Conservation (phyloP, 2,329 filamentous ascomycete genomes). For the Fusarium stilboides region DNA sequence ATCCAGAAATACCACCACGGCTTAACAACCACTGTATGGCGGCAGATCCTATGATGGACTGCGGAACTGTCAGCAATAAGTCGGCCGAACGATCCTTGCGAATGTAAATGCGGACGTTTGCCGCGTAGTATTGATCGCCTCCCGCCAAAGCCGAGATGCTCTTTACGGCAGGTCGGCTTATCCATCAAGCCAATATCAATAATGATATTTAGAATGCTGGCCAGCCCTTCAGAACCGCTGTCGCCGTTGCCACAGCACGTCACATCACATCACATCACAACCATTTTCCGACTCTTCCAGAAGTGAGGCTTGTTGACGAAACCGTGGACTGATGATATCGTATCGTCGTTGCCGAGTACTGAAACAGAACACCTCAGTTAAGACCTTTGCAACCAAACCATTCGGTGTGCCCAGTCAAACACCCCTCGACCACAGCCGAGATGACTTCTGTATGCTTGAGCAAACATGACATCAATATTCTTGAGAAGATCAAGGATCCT, state of each 20-base stretch:
- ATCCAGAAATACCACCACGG: constrained; percentile 28
- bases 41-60: constrained; percentile 30
- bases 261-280: constrained; percentile 18
- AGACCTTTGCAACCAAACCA: constrained; percentile 3
- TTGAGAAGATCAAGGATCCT: constrained; percentile 77
- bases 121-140: constrained; percentile 15
- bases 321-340: constrained; percentile 6
- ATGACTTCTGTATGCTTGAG: constrained; percentile 69
- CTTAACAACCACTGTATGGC: constrained; percentile 31
- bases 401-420: constrained; percentile 5
- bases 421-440: constrained; percentile 17
- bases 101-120: constrained; percentile 25
- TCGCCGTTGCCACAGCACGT: constrained; percentile 26
- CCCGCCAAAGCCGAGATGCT: constrained; percentile 42
- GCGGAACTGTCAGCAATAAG: constrained; percentile 40
- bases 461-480: constrained; percentile 72
- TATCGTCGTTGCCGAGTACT: constrained; percentile 4
- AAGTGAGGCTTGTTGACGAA: constrained; percentile 10
- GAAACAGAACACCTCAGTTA: constrained; percentile 10
- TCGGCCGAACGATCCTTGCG: constrained; percentile 36
- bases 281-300: constrained; percentile 9
- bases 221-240: constrained; percentile 19
- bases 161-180: constrained; percentile 29
- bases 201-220: constrained; percentile 36
- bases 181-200: constrained; percentile 20